phyloP scores from a whole-genome alignment of 805 yeast species.

The Cyberlindnera bimundalis region DNA sequence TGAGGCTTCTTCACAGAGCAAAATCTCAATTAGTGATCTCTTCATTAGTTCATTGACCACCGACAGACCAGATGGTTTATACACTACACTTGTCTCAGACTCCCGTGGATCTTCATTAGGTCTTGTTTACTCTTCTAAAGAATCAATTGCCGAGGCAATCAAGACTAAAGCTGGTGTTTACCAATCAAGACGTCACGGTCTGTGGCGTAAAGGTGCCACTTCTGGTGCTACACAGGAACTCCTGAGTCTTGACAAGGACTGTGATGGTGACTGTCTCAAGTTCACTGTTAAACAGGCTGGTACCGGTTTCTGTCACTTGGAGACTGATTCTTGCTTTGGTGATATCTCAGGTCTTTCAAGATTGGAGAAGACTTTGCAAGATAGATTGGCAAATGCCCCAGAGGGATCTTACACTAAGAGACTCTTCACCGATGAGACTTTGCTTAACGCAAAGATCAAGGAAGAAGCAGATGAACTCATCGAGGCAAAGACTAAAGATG shows the following conservation, averaged over 20 bases:
- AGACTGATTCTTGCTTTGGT: conserved; percentile 80
- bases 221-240: conserved; percentile 93
- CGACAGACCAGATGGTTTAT: conserved; percentile 85
- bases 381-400: conserved; percentile 69
- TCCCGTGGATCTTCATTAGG: conserved; percentile 72
- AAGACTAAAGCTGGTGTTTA: conserved; percentile 84
- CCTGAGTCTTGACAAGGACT: conserved; percentile 66
- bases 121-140: conserved; percentile 82
- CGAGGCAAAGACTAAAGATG: conserved; percentile 66
- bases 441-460: conserved; percentile 81
- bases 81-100: conserved; percentile 78
- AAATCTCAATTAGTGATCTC: conserved; percentile 39
- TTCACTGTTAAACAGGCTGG: conserved; percentile 84
- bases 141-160: conserved; percentile 79
- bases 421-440: conserved; percentile 69
- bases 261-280: conserved; percentile 89
- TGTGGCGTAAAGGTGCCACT: conserved; percentile 95
- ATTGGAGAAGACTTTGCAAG: conserved; percentile 62
- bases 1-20: conserved; percentile 16
- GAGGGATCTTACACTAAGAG: conserved; percentile 94
- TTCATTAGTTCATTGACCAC: conserved; percentile 57
- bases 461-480: conserved; percentile 96
- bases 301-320: conserved; percentile 89
- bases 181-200: conserved; percentile 86
- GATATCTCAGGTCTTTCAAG: conserved; percentile 59